phyloP scores from a whole-genome alignment of 495 filamentous ascomycete species.

The Aspergillus nanangensis region DNA sequence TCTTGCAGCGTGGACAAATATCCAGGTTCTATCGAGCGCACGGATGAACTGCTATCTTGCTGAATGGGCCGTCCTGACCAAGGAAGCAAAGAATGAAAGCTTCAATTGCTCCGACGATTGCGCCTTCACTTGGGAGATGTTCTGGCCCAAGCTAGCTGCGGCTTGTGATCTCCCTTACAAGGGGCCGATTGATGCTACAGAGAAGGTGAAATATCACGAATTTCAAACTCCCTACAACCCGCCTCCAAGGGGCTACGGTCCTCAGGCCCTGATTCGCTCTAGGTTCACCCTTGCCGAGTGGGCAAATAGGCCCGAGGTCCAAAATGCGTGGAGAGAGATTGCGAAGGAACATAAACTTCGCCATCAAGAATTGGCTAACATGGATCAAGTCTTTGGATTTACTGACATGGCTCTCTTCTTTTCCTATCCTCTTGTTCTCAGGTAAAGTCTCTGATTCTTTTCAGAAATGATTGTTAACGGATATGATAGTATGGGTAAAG shows the following conservation, averaged over 20 bases:
- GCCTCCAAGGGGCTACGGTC: slow-evolving; percentile 34
- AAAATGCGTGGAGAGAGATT: slow-evolving; percentile 33
- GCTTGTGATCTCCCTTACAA: slow-evolving; percentile 30
- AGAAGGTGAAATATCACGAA: no score
- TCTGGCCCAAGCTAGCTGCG: slow-evolving; percentile 45
- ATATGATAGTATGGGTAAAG: not conserved
- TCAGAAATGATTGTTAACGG: not conserved
- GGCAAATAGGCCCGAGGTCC: slow-evolving; percentile 40
- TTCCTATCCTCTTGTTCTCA: not conserved
- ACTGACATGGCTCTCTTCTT: not conserved
- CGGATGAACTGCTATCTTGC: slow-evolving; percentile 42
- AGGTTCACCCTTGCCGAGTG: slow-evolving; percentile 38
- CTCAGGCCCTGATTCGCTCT: slow-evolving; percentile 24
- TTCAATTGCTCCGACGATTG: slow-evolving; percentile 43
- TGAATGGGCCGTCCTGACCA: slow-evolving; percentile 46
- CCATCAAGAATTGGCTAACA: not conserved
- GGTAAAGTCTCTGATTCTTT: not conserved
- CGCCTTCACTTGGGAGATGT: slow-evolving; percentile 36
- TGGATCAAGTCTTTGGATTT: not conserved
- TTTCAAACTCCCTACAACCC: slow-evolving; percentile 11
- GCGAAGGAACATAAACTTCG: not conserved
- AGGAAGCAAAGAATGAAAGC: slow-evolving; percentile 29
- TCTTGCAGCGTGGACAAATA: slow-evolving; percentile 34
- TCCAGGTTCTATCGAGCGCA: slow-evolving; percentile 32
- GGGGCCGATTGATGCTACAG: slow-evolving; percentile 19